Base-by-base conservation (phyloP, 164 flowering plant species). In the Liquidambar formosana region DNA sequence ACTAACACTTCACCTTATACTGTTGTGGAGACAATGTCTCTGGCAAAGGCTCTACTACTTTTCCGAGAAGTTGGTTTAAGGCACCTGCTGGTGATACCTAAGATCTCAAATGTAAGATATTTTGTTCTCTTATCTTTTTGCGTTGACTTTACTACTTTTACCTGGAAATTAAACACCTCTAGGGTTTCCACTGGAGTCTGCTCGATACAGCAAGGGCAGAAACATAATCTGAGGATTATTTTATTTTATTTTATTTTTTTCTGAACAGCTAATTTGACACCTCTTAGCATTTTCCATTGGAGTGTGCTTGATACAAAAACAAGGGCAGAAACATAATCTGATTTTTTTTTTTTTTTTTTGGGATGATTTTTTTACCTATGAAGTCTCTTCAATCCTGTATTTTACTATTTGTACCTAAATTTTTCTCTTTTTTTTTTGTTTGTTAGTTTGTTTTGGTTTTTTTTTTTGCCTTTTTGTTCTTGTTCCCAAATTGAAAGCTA, bases 11-110 rank as follows among this genome's bases (percentile, higher is more conserved):
- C 99, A 3, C 99, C 99, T 18, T 91, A 86, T 72, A 89, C 97
- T 13, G 99, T 91, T 27, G 89, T 91, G 63, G 99, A 92, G 80
- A 83, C 96, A 23, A 93, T 91, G 97, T 95, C 99, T 5, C 69
- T 95, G 2, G 99, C 94, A 5, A 95, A 95, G 84, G 97, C 94
- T 23, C 85, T 86, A 52, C 63, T 75, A 51, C 89, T 95, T 68
- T 95, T 95, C 77, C 83, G 99, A 44, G 84, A 92, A 79, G 88
- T 86, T 68, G 99, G 96, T 46, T 71, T 95, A 66, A 82, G 99
- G 78, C 99, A 95, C 75, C 70, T 95, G 68, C 72, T 91, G 71
- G 93, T 95, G 65, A 75, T 93, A 51, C 97, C 97, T 19, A 95
- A 88, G 85, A 60, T 77, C 57, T 66, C 92, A 12, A 54, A 69